phyloP scores from a whole-genome alignment of 2,329 filamentous ascomycete genomes.

The Cytospora piceae region DNA sequence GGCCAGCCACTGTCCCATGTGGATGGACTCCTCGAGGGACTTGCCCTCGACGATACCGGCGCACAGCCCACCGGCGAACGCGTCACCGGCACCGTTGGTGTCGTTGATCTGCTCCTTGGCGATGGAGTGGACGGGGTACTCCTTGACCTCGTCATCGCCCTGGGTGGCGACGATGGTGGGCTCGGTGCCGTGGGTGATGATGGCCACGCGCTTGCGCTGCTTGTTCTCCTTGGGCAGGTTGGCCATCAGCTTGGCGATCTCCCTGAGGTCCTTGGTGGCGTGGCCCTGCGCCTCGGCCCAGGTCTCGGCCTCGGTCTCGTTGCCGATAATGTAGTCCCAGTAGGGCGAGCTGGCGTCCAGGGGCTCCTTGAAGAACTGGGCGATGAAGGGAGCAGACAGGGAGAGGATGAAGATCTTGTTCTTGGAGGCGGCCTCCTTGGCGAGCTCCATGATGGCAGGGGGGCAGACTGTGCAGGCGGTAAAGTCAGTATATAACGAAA shows the following conservation, averaged over 20 bases:
- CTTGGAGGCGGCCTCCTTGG: constrained; percentile 82
- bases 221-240: constrained; percentile 90
- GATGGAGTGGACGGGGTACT: constrained; percentile 82
- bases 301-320: constrained; percentile 90
- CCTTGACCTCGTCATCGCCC: constrained; percentile 70
- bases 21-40: constrained; percentile 74
- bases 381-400: constrained; percentile 93
- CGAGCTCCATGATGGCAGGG: constrained; percentile 85
- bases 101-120: constrained; percentile 81
- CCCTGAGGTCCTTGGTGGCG: constrained; percentile 74
- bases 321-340: constrained; percentile 95
- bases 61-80: constrained; percentile 92
- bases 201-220: constrained; percentile 79
- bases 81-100: constrained; percentile 95
- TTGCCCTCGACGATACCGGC: constrained; percentile 88
- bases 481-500: constrained; percentile 9
- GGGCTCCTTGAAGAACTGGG: constrained; percentile 96
- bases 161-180: constrained; percentile 84
- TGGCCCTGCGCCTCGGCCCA: constrained; percentile 84
- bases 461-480: constrained; percentile 68
- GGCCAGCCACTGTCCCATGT: constrained; percentile 97
- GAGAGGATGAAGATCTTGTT: constrained; percentile 94
- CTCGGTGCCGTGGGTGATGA: constrained; percentile 93
- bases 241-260: constrained; percentile 84
- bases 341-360: constrained; percentile 85